Evolutionary conservation across 169 alveolate genomes (phyloP), one percentile per base, ranked within the genome.

Genomic region (Neospora caninum): DNA sequence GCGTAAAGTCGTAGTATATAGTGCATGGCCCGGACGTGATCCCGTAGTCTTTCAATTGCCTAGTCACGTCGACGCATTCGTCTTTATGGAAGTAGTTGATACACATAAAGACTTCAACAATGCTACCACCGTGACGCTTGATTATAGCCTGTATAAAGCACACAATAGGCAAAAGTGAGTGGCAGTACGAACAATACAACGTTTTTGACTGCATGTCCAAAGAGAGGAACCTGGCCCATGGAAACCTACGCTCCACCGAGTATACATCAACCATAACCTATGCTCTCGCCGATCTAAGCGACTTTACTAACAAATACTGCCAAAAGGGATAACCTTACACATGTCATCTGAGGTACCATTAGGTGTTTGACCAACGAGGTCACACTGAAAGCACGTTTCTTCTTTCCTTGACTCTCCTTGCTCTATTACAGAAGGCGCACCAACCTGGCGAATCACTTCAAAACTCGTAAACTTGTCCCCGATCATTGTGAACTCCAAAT

Each of bases 11-110:
- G 89, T 82, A 82, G 89, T 43, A 82, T 39, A 82, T 41, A 9
- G n/a, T 42, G 89, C 89, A 82, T 13, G 22, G n/a, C n/a, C 89
- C 89, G 18, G 53, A 25, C 38, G 89, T 82, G 64, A 82, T 82
- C 67, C 89, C 89, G 36, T 82, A 82, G 89, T 82, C 89, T 67
- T 82, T 82, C 67, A 82, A 34, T 49, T 22, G 89, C 89, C 39
- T 82, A 10, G 89, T 42, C 69, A 43, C 64, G 39, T 82, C 89
- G n/a, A 82, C 89, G 64, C 89, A 82, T 9, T 82, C 89, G 29
- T 82, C 89, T 41, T 36, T 18, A 18, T 41, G 64, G 89, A 41
- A 82, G 69, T 82, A 29, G 38, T 82, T 82, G 53, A 82, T 22
- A 36, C 89, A 82, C 89, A 82, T 82, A 67, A 29, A 42, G 34